Base-by-base conservation (phyloP, 192 early-diverging fungal species). In the Allomyces macrogynus region DNA sequence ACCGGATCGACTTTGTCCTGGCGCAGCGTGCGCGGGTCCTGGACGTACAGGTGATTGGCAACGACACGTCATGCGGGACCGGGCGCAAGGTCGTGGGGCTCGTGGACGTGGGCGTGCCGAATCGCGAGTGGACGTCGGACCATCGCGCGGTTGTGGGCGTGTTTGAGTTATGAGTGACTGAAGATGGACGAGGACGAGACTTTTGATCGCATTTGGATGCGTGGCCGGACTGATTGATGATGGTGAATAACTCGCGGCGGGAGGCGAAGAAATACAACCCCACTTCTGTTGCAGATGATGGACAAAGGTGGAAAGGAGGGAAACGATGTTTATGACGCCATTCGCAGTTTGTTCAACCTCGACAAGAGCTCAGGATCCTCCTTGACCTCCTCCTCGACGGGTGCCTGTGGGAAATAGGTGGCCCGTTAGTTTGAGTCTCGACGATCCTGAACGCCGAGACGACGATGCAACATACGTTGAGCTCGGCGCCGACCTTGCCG, bases 341-440 rank as follows among this genome's bases (percentile, higher is more conserved):
- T 40, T 40, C 32, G 32, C 32, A 40, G 32, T 40, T 40, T 40
- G 32, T 40, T 40, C 32, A 40, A 40, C 32, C 32, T 40, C 32
- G 32, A 40, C 32, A 40, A 40, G 4, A 92, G 63, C 67, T 89
- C 88, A 18, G 83, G 78, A 42, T 86, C 89, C 22, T 81, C 79
- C 65, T 85, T 89, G 40, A 81, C 77, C 27, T 82, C 81, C 62
- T 42, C 62, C 5, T 66, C 63, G 22, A 63, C 66, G 5, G 24
- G 24, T 62, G n/a, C 32, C 14, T 24, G 10, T 26, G 23, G 20
- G 32, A 40, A n/a, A 40, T 26, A 61, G 63, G n/a, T 8, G 1
- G 9, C n/a, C n/a, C 14, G 24, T 60, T 5, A 67, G 66, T 62
- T 61, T n/a, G n/a, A n/a, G n/a, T n/a, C n/a, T n/a, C n/a, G n/a